Evolutionary conservation across 768 basidiomycete genomes (phyloP).

Genomic region (Pleurotus tuoliensis): DNA sequence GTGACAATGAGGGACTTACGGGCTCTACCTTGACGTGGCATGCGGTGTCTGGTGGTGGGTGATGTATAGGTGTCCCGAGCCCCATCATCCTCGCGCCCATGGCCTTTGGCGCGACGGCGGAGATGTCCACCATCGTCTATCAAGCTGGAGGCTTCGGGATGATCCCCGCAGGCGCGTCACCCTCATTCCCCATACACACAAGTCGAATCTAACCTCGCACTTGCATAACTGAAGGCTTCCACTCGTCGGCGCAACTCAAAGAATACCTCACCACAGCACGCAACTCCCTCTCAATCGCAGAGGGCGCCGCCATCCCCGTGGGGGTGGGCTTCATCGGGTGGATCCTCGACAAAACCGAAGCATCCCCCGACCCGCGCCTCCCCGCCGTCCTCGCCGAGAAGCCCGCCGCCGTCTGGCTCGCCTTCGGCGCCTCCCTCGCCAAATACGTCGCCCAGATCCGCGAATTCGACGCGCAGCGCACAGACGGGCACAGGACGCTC

Average conservation of each 20-base stretch:
- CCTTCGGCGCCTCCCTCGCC: conserved; percentile 49
- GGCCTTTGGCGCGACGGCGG: conserved; percentile 36
- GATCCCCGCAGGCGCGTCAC: conserved; percentile 39
- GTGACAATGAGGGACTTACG: no score
- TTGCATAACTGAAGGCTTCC: conserved; percentile 24
- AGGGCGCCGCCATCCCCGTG: conserved; percentile 38
- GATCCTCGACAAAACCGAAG: conserved; percentile 43
- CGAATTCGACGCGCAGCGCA: conserved; percentile 29
- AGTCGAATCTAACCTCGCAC: no score
- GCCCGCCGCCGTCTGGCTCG: conserved; percentile 57
- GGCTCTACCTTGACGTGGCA: no score
- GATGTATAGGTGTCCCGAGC: conserved; percentile 33
- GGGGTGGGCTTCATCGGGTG: conserved; percentile 60
- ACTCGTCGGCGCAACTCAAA: conserved; percentile 27
- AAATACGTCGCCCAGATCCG: conserved; percentile 51
- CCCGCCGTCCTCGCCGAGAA: conserved; percentile 38
- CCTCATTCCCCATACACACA: no score
- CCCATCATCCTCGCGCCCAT: conserved; percentile 60
- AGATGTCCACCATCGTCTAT: conserved; percentile 41
- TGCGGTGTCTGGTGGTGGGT: no score
- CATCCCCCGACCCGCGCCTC: conserved; percentile 32
- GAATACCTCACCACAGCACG: conserved; percentile 39
- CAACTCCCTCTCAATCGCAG: conserved; percentile 23
- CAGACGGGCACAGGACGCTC: conserved; percentile 32
- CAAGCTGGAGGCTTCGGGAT: conserved; percentile 57